Conservation (phyloP, 805 yeast genomes). For the Torulaspora microellipsoides region DNA sequence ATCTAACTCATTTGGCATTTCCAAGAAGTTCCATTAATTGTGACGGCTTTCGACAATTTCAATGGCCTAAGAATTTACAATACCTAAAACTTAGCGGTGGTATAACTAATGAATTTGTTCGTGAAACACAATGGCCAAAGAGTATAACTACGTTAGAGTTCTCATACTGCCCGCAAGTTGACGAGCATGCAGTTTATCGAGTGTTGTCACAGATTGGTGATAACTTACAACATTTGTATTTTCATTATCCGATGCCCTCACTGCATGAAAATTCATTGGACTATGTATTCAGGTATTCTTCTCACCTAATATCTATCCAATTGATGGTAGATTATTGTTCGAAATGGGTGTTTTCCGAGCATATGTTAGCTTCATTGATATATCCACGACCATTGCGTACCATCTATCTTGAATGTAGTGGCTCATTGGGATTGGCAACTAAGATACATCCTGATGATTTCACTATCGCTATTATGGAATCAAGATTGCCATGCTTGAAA, state of each 20-base stretch:
- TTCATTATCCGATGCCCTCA: constrained; percentile 87
- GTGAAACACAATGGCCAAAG: constrained; percentile 63
- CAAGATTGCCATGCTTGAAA: constrained; percentile 62
- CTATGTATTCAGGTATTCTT: constrained; percentile 68
- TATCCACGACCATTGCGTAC: constrained; percentile 43
- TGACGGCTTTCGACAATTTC: constrained; percentile 39
- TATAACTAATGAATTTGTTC: constrained; percentile 72
- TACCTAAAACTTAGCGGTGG: constrained; percentile 84
- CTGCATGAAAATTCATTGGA: constrained; percentile 68
- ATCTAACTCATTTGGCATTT: constrained; percentile 71
- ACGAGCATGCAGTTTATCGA: constrained; percentile 58
- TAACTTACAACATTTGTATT: constrained; percentile 55
- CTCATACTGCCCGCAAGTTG: constrained; percentile 81
- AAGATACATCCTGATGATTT: constrained; percentile 86
- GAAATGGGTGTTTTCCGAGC: constrained; percentile 47
- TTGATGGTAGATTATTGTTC: constrained; percentile 74
- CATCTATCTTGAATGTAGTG: constrained; percentile 75
- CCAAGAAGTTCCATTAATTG: constrained; percentile 85
- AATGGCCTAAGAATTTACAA: constrained; percentile 78
- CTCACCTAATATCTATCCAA: constrained; percentile 58
- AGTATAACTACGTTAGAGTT: constrained; percentile 69
- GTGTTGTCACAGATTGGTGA: constrained; percentile 63
- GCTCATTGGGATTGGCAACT: constrained; percentile 76
- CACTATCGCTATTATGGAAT: constrained; percentile 77
- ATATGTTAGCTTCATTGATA: constrained; percentile 35